Evolutionary conservation across 805 yeast species (phyloP).

Genomic region (Yamadazyma endophytica): DNA sequence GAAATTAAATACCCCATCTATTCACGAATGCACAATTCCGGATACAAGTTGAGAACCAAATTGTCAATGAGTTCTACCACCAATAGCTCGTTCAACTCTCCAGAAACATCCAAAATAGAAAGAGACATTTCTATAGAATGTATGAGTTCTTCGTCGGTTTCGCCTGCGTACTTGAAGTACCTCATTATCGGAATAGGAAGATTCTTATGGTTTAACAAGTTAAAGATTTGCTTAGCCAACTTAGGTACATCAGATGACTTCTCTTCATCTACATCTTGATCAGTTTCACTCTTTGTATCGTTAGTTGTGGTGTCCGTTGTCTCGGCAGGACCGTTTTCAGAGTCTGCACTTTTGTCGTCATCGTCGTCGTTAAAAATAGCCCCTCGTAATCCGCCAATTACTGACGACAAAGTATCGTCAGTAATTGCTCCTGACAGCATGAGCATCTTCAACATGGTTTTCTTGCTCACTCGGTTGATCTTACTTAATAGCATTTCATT

Average conservation of each 20-base stretch:
- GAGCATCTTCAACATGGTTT: conserved; percentile 7
- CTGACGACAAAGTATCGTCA: conserved; percentile 8
- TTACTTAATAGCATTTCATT: conserved; percentile 4
- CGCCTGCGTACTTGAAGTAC: conserved; percentile 12
- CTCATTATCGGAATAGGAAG: conserved; percentile 5
- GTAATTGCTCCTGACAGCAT: conserved; percentile 8
- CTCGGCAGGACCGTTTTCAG: conserved; percentile 4
- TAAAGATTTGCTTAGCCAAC: conserved; percentile 13
- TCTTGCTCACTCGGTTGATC: conserved; percentile 9
- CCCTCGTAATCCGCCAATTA: conserved; percentile 5
- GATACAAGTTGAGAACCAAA: conserved; percentile 16
- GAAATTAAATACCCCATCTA: conserved; percentile 7
- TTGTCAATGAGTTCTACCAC: conserved; percentile 17
- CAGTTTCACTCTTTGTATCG: too few relatives aligned
- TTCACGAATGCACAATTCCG: conserved; percentile 15
- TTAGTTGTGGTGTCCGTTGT: conserved; percentile 3
- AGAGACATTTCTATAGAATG: conserved; percentile 13
- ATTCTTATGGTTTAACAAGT: conserved; percentile 7
- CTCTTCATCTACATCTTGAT: too few relatives aligned
- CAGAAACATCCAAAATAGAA: conserved; percentile 1
- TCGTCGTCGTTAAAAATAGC: conserved; percentile 7
- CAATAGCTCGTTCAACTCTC: conserved; percentile 14
- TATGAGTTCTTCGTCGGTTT: conserved; percentile 14
- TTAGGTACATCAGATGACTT: too few relatives aligned
- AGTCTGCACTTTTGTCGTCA: conserved; percentile 3